Evolutionary conservation across 2,329 filamentous ascomycete genomes (phyloP), one percentile per base, ranked within the genome.

Genomic region (Pseudogymnoascus sp.): DNA sequence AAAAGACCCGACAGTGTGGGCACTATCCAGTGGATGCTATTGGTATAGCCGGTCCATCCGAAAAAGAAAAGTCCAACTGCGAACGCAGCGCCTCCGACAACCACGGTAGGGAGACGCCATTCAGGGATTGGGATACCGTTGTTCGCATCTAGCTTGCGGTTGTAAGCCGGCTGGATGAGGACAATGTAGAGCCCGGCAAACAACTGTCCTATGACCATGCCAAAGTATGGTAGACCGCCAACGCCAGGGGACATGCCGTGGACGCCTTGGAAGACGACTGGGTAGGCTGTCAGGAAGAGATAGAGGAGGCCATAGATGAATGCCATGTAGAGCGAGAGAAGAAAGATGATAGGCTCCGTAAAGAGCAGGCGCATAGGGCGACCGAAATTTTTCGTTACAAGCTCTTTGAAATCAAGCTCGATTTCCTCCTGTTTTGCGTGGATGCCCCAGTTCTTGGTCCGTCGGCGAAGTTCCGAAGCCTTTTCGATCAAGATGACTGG

Each of bases 271-370:
- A 94, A 95, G 55, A 95, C 87, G 45, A 94, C 81, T 0, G 88
- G 86, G 67, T 95, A 95, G 1, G 90, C 88, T 0, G 89, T 92
- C 58, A 96, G 78, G 76, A 94, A 94, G 23, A 92, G 84, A 69
- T 94, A 95, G 1, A 95, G 81, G 0, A 94, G 77, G 5, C 80
- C 87, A 68, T 92, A 91, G 71, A 88, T 84, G 72, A 90, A 90
- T 39, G 84, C 81, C 76, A 86, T 86, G 73, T 90, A 90, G 60
- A 89, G 75, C 35, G 84, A 86, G 19, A 90, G 73, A 8, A 85
- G 74, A 0, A 82, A 76, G 60, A 90, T 84, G 60, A 90, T 88
- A 60, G 87, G 85, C 71, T 89, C 86, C 33, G 78, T 77, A 62
- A 87, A 80, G 9, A 90, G 78, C 28, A 77, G 63, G 1, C 73